Conservation (phyloP, 768 basidiomycete genomes). For the Lactifluus hygrophoroides region DNA sequence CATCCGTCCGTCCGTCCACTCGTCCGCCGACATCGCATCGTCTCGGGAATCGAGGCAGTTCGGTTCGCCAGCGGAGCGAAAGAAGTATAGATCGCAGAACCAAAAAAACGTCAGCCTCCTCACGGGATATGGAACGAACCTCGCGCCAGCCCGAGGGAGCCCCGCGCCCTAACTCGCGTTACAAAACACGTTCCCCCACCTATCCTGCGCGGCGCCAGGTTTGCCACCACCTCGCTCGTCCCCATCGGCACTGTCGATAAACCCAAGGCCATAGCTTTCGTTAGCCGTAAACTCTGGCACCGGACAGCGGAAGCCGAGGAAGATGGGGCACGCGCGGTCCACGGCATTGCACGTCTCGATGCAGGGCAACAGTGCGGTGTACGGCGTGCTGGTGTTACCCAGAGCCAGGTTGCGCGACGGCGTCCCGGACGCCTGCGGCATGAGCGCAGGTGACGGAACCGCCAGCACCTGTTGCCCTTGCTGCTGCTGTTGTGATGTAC, state of each 20-base stretch:
- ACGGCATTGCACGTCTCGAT: conserved; percentile 67
- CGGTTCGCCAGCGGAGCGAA: no score
- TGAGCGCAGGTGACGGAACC: conserved; percentile 36
- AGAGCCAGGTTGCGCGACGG: conserved; percentile 40
- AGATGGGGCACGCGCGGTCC: conserved; percentile 69
- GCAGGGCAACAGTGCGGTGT: conserved; percentile 66
- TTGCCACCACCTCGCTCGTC: conserved; percentile 41
- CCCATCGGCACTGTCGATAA: conserved; percentile 45
- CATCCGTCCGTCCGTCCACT: no score
- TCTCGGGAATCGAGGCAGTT: no score
- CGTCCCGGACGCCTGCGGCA: conserved; percentile 32
- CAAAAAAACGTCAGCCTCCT: no score
- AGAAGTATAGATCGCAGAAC: no score
- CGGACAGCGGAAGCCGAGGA: conserved; percentile 67
- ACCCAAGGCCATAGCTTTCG: conserved; percentile 69
- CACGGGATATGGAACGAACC: no score
- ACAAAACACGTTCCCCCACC: conserved; percentile 75
- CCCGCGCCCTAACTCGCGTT: conserved; percentile 27
- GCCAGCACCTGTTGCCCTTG: conserved; percentile 19
- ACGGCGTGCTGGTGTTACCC: conserved; percentile 36
- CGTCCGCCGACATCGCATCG: no score
- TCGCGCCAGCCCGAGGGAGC: background rate
- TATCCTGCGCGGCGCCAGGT: conserved; percentile 51
- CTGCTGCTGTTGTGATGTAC: conserved; percentile 23
- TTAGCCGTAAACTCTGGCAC: conserved; percentile 49